phyloP scores from a whole-genome alignment of 805 yeast species.

The Myxozyma mucilagina region DNA sequence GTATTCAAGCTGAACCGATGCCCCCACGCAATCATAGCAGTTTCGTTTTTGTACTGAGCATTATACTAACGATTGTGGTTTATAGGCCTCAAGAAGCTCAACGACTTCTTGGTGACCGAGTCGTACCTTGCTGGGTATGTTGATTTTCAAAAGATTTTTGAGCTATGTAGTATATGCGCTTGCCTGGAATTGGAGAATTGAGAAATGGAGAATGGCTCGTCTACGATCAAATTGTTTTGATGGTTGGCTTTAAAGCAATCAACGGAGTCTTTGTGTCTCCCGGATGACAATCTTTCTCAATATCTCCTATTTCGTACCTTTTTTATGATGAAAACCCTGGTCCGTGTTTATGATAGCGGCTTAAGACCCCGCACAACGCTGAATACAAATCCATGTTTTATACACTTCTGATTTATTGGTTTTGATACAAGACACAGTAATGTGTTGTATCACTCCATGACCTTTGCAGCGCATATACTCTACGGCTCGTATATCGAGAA shows the following conservation, averaged over 20 bases:
- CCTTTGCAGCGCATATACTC: background rate
- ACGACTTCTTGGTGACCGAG: slow-evolving; percentile 24
- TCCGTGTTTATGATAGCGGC: slow-evolving; percentile 97
- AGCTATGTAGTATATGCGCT: background rate
- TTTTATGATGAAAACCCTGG: slow-evolving; percentile 64
- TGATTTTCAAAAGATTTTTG: background rate
- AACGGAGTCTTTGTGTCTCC: background rate
- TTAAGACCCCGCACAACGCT: slow-evolving; percentile 83
- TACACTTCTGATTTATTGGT: slow-evolving; percentile 42
- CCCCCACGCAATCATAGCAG: too few species aligned
- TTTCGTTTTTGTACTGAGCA: too few species aligned
- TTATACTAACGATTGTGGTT: too few species aligned
- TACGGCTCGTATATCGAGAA: too few species aligned
- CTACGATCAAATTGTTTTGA: too few species aligned
- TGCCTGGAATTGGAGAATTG: too few species aligned
- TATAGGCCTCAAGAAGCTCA: slow-evolving; percentile 23
- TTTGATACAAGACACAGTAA: background rate
- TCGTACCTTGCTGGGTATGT: slow-evolving; percentile 75
- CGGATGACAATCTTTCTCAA: too few species aligned
- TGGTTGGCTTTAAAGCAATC: background rate
- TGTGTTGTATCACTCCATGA: background rate
- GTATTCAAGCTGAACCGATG: too few species aligned
- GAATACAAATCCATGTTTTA: slow-evolving; percentile 67
- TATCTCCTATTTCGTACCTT: background rate
- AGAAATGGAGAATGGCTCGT: too few species aligned